These are phyloP conservation scores for Eucalyptus leucophloia DNA, from an alignment of 345 rosid species.

Conservation along the genomic window DNA sequence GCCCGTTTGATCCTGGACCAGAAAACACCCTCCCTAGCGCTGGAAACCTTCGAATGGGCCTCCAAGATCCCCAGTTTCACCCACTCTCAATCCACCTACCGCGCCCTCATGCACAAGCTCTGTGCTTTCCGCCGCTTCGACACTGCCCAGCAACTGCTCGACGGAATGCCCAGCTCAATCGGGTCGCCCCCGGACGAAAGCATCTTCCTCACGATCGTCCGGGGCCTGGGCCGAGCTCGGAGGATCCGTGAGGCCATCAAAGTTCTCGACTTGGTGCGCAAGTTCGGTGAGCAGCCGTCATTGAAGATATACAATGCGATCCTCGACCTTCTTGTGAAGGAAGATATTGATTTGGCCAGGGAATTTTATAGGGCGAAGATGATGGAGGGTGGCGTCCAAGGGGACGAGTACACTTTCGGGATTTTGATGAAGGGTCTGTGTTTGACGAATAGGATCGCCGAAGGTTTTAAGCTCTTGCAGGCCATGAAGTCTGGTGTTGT, in stretches of 20 bases:
- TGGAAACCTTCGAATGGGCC: conserved; percentile 75
- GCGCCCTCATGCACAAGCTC: conserved; percentile 49
- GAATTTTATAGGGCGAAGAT: conserved; percentile 62
- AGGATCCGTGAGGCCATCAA: conserved; percentile 31
- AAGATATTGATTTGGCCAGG: conserved; percentile 82
- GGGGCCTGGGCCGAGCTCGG: conserved; percentile 62
- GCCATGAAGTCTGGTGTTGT: conserved; percentile 40
- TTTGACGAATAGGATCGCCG: conserved; percentile 70
- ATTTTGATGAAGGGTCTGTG: conserved; percentile 93
- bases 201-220: conserved; percentile 48
- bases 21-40: conserved; percentile 45
- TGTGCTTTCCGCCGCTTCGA: conserved; percentile 56
- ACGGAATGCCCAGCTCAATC: conserved; percentile 64
- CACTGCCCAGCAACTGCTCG: conserved; percentile 61
- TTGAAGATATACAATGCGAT: conserved; percentile 57
- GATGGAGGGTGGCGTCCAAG: conserved; percentile 53
- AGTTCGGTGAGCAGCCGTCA: conserved; percentile 40
- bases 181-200: conserved; percentile 61
- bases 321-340: conserved; percentile 71
- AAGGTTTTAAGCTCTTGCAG: conserved; percentile 81
- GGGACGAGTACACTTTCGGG: conserved; percentile 79
- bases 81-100: conserved; percentile 77
- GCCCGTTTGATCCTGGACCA: conserved; percentile 62
- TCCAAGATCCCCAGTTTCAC: conserved; percentile 42
- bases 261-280: conserved; percentile 42